Base-by-base conservation (phyloP, 2,329 filamentous ascomycete genomes). In the Fusarium nelsonii region DNA sequence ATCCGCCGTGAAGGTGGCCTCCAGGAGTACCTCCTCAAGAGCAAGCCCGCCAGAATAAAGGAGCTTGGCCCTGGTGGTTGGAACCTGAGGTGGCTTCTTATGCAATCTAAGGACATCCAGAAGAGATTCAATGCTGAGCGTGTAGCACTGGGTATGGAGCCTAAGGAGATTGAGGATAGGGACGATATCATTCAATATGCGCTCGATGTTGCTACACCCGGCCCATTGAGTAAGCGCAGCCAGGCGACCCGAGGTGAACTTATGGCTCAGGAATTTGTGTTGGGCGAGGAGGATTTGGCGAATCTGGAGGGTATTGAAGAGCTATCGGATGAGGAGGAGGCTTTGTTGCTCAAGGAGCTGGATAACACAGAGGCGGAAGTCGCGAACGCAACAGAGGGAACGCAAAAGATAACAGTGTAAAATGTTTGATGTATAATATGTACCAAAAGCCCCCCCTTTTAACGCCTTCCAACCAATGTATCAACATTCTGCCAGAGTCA, bases 31-130 rank as follows among this genome's bases (percentile, higher is more conserved):
- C 84, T 99, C 45, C 84, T 97, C 41, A 94, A 93, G 71, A 87
- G 89, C 78, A 96, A 93, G 81, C 84, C 91, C 16, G 86, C 85
- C 40, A 87, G 96, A 68, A 86, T 98, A 76, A 92, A 90, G 82
- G 93, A 97, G 80, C 84, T 99, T 59, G 96, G 96, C 7, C 89
- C 95, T 53, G 91, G 91, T 70, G 96, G 96, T 8, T 99, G 96
- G 96, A 88, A 90, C 73, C 82, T 99, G 75, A 85, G 96, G 69
- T 97, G 94, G 92, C 87, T 92, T 66, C 84, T 99, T 65, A 93
- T 97, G 90, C 92, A 95, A 82, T 94, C 90, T 6, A 75, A 76
- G 2, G 81, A 82, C 20, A 86, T 97, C 51, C 88, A 90, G 78
- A 85, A 86, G 70, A 84, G 87, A 69, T 92, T 94, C 76, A 85